phyloP scores from a whole-genome alignment of 1,284 basidiomycete species.

The Cryptococcus sp. region DNA sequence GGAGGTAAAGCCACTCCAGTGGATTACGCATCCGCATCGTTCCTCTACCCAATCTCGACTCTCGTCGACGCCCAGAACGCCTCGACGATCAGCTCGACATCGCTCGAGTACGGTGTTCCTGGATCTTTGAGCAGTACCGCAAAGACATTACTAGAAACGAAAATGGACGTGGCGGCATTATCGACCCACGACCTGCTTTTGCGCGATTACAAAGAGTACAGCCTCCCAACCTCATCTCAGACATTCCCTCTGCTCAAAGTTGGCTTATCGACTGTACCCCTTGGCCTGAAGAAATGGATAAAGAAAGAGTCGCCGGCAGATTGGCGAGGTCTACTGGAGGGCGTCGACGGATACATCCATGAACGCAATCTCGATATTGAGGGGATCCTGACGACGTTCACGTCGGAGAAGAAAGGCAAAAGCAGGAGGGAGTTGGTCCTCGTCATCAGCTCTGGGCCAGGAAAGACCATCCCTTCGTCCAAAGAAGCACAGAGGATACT shows the following conservation, averaged over 20 bases:
- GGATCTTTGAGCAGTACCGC: slow-evolving; percentile 54
- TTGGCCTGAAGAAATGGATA: slow-evolving; percentile 62
- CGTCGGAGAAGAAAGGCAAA: slow-evolving; percentile 61
- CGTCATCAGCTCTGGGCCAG: slow-evolving; percentile 55
- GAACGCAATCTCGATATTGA: slow-evolving; percentile 66
- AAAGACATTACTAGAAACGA: slow-evolving; percentile 61
- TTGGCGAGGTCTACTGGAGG: slow-evolving; percentile 56
- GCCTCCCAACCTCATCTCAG: slow-evolving; percentile 52
- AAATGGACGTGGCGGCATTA: slow-evolving; percentile 70
- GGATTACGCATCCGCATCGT: slow-evolving; percentile 65
- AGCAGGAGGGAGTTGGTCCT: slow-evolving; percentile 69
- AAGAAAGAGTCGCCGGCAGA: slow-evolving; percentile 51
- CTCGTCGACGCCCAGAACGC: slow-evolving; percentile 11
- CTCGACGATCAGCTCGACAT: background rate
- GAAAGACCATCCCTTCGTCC: slow-evolving; percentile 23
- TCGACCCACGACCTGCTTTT: slow-evolving; percentile 74
- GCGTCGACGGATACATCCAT: slow-evolving; percentile 65
- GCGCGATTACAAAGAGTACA: slow-evolving; percentile 91
- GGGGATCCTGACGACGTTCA: slow-evolving; percentile 72
- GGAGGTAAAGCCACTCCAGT: slow-evolving; percentile 70
- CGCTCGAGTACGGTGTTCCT: slow-evolving; percentile 17
- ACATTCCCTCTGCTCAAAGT: slow-evolving; percentile 52
- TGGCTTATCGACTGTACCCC: slow-evolving; percentile 78
- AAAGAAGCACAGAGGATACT: slow-evolving; percentile 33
- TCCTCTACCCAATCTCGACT: slow-evolving; percentile 57